Conservation (phyloP, 352 stramenopile species). For the Bremia lactucae region DNA sequence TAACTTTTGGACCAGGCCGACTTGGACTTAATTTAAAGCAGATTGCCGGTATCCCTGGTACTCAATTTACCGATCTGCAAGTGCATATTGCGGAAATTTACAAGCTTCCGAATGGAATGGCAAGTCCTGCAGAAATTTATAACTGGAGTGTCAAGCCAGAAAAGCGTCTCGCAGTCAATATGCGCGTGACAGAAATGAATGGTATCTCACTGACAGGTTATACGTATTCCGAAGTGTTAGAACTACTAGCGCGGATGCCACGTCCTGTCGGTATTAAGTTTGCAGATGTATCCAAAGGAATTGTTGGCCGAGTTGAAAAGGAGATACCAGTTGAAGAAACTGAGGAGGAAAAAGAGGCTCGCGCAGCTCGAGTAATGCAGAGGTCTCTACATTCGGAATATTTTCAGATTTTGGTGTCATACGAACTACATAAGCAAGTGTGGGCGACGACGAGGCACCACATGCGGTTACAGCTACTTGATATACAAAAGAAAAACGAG, state of each 20-base stretch:
- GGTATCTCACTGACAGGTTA: slow-evolving; percentile 61
- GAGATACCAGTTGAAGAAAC: slow-evolving; percentile 48
- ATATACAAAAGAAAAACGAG: slow-evolving; percentile 47
- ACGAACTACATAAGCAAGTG: slow-evolving; percentile 70
- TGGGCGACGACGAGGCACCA: slow-evolving; percentile 46
- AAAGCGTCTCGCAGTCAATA: slow-evolving; percentile 68
- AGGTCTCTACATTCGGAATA: slow-evolving; percentile 63
- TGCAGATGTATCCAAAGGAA: slow-evolving; percentile 70
- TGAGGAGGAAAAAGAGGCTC: slow-evolving; percentile 56
- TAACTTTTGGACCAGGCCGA: slow-evolving; percentile 64
- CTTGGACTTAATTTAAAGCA: slow-evolving; percentile 79
- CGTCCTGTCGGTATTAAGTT: slow-evolving; percentile 78
- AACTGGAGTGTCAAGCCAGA: slow-evolving; percentile 86
- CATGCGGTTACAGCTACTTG: slow-evolving; percentile 35
- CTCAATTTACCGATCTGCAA: slow-evolving; percentile 58
- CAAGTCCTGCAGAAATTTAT: slow-evolving; percentile 82
- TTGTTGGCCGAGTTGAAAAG: slow-evolving; percentile 71
- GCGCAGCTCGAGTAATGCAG: slow-evolving; percentile 43
- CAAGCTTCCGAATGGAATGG: slow-evolving; percentile 72
- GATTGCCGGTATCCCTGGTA: slow-evolving; percentile 60
- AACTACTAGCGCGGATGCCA: slow-evolving; percentile 51
- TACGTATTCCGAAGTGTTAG: slow-evolving; percentile 72
- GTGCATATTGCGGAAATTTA: slow-evolving; percentile 79
- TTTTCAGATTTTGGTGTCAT: slow-evolving; percentile 61
- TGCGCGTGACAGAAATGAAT: slow-evolving; percentile 80